Evolutionary conservation across 306 rosid species (phyloP).

Genomic region (Lotus japonicus): DNA sequence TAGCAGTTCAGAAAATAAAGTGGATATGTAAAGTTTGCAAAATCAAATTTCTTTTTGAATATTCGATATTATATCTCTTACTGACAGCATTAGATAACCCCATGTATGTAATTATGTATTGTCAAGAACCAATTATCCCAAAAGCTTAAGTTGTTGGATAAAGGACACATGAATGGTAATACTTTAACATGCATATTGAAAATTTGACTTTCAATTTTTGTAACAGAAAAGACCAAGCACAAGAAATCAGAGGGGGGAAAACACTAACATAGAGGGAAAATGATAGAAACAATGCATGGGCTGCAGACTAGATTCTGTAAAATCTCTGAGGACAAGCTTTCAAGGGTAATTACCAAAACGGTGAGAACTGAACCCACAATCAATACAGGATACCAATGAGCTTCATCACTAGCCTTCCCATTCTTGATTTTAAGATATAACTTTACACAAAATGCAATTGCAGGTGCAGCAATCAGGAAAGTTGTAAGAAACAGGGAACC

Average conservation of each 20-base stretch:
- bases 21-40: neutral
- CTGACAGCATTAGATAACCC: neutral
- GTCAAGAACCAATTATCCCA: no score
- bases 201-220: neutral
- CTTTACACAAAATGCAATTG: constrained; percentile 65
- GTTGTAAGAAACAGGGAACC: constrained; percentile 66
- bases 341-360: constrained; percentile 54
- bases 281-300: neutral
- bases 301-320: constrained; percentile 7
- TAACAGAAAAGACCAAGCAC: neutral
- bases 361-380: constrained; percentile 46
- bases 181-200: no score
- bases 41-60: neutral
- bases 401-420: neutral
- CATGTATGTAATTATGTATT: neutral
- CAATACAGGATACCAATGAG: constrained; percentile 48
- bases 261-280: neutral
- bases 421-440: constrained; percentile 33
- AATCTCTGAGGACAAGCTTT: neutral
- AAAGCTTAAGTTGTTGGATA: no score
- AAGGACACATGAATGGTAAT: no score
- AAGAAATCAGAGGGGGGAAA: neutral
- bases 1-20: neutral
- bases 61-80: neutral
- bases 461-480: constrained; percentile 63